These are phyloP conservation scores for Blastocystis sp. DNA, from an alignment of 352 stramenopile species.

Conservation along the genomic window DNA sequence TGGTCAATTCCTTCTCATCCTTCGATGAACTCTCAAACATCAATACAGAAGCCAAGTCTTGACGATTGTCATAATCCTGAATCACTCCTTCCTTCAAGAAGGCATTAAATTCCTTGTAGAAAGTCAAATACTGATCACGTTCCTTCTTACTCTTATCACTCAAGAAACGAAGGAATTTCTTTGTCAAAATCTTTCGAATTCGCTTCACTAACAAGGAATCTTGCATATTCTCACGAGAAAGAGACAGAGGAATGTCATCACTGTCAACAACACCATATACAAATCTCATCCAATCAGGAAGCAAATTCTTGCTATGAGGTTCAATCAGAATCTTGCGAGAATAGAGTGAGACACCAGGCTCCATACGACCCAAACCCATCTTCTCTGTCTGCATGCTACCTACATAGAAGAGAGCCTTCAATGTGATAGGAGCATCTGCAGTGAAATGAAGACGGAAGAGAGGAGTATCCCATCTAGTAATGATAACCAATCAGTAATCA, in stretches of 20 bases:
- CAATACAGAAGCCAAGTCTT: constrained; percentile 88
- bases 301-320: constrained; percentile 86
- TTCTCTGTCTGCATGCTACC: constrained; percentile 80
- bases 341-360: constrained; percentile 93
- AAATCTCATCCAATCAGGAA: constrained; percentile 94
- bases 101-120: constrained; percentile 88
- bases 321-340: constrained; percentile 98
- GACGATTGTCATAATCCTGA: constrained; percentile 70
- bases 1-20: constrained; percentile 80
- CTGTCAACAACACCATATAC: constrained; percentile 85
- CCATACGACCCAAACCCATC: constrained; percentile 82
- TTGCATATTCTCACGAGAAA: constrained; percentile 97
- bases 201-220: constrained; percentile 89
- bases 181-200: constrained; percentile 87
- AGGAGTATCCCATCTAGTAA: constrained; percentile 76
- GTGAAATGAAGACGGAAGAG: constrained; percentile 89
- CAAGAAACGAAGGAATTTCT: constrained; percentile 75
- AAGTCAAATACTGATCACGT: constrained; percentile 82
- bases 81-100: constrained; percentile 69
- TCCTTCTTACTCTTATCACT: constrained; percentile 83
- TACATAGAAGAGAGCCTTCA: constrained; percentile 89
- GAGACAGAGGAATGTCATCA: constrained; percentile 93
- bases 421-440: constrained; percentile 91
- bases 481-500: constrained; percentile 34
- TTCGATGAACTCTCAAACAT: constrained; percentile 92